Evolutionary conservation across 1,284 basidiomycete genomes (phyloP).

Genomic region (Mixia osmundae): DNA sequence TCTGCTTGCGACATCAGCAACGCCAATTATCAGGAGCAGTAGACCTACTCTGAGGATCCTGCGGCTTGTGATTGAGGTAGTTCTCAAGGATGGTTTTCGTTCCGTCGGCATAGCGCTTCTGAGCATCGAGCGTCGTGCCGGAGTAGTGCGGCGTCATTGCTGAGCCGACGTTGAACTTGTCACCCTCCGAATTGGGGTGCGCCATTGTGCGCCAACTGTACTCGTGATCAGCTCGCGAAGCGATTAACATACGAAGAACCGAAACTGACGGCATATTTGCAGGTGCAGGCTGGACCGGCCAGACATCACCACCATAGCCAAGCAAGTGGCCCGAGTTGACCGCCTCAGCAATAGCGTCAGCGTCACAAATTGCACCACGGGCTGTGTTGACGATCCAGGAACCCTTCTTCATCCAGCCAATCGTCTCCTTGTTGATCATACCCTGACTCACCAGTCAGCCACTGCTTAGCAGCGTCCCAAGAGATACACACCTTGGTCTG

Average conservation of each 20-base stretch:
- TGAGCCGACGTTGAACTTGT: conserved; percentile 17
- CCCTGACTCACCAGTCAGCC: neutral
- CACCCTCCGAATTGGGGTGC: conserved; percentile 54
- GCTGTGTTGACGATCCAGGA: conserved; percentile 21
- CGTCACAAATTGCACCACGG: conserved; percentile 63
- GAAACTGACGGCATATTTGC: neutral
- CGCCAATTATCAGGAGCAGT: too few relatives aligned
- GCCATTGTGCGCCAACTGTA: conserved; percentile 67
- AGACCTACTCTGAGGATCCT: too few relatives aligned
- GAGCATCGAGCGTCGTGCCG: conserved; percentile 78
- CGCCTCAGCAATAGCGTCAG: conserved; percentile 51
- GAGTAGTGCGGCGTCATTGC: conserved; percentile 22
- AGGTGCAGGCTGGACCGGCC: conserved; percentile 17
- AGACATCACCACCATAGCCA: conserved; percentile 35
- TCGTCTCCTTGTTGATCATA: conserved; percentile 40
- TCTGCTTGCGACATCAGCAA: too few relatives aligned
- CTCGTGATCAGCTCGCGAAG: conserved; percentile 56
- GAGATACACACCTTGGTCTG: conserved; percentile 51
- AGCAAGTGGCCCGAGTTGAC: conserved; percentile 39
- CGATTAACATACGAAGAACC: neutral
- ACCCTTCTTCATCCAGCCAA: conserved; percentile 70
- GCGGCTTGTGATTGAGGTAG: conserved; percentile 36
- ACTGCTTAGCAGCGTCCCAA: conserved; percentile 29
- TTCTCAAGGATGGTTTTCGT: conserved; percentile 55
- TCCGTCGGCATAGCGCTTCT: conserved; percentile 64